These are phyloP conservation scores for Mikania micrantha DNA, from an alignment of 129 eudicot species.

Conservation along the genomic window DNA sequence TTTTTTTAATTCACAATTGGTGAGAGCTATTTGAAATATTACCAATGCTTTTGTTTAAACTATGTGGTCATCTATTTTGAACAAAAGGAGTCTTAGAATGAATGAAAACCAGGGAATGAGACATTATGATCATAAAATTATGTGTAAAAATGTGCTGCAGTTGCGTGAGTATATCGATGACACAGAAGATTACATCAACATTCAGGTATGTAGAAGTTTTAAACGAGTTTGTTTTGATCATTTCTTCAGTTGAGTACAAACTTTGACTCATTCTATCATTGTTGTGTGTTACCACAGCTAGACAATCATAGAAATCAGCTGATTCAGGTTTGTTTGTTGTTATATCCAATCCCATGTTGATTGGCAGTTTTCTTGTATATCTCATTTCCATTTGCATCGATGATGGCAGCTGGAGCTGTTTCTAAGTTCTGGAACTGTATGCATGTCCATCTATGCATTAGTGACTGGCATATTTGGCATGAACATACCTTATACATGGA, in stretches of 20 bases:
- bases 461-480: conserved; percentile 78
- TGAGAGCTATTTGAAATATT: too few relatives aligned
- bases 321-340: conserved; percentile 53
- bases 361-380: neutral
- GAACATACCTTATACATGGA: conserved; percentile 93
- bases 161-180: conserved; percentile 88
- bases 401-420: conserved; percentile 75
- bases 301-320: conserved; percentile 98
- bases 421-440: conserved; percentile 77
- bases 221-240: neutral
- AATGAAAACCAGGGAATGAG: too few relatives aligned
- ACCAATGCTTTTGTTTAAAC: too few relatives aligned
- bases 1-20: too few relatives aligned
- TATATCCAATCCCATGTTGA: neutral
- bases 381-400: neutral
- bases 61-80: too few relatives aligned
- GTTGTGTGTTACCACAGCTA: conserved; percentile 57
- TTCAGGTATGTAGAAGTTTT: conserved; percentile 44
- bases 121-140: neutral
- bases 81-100: too few relatives aligned
- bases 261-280: neutral
- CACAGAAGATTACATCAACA: conserved; percentile 92
- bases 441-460: conserved; percentile 64
- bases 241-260: neutral
- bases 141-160: conserved; percentile 36